Evolutionary conservation across 2,329 filamentous ascomycete species (phyloP), one percentile per base, ranked within the genome.

Genomic region (Fusarium citri): DNA sequence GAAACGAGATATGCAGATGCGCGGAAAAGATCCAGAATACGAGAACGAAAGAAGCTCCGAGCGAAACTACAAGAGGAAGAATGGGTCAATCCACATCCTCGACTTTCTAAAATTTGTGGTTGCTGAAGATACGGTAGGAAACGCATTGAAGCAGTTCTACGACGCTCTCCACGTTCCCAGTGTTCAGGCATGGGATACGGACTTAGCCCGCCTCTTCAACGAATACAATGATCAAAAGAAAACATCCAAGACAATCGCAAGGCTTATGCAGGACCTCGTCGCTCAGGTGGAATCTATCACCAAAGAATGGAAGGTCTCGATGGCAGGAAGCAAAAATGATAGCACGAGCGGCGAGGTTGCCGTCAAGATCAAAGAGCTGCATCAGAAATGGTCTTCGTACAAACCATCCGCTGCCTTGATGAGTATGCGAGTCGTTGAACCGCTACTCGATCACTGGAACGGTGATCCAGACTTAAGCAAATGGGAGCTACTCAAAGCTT

Each of bases 81-180:
- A 76, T 20, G 70, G 76, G 0, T 76, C 71, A 3, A 54, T 64
- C 1, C 87, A 92, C 59, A 86, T 92, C 6, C 82, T 91, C 8
- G 91, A 94, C 73, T 83, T 84, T 40, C 79, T 93, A 10, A 89
- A 87, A 66, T 91, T 89, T 20, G 66, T 77, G 0, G 80, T 89
- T 3, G 85, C 88, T 0, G 76, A 83, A 15, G 77, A 79, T 1
- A 76, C 77, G 0, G 80, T 88, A 12, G 75, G 80, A 0, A 45
- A 59, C 1, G 81, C 82, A 25, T 69, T 85, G 4, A 66, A 63
- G 2, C 73, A 71, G 0, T 78, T 88, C 14, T 50, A 78, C 8
- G 34, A 72, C 0, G 48, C 63, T 0, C 66, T 78, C 3, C 51
- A 72, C 8, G 40, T 22, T 76, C 0, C 22, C 14, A 42, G 23